These are phyloP conservation scores for Globomyces sp. DNA, from an alignment of 371 early-diverging fungal species.

Conservation along the genomic window DNA sequence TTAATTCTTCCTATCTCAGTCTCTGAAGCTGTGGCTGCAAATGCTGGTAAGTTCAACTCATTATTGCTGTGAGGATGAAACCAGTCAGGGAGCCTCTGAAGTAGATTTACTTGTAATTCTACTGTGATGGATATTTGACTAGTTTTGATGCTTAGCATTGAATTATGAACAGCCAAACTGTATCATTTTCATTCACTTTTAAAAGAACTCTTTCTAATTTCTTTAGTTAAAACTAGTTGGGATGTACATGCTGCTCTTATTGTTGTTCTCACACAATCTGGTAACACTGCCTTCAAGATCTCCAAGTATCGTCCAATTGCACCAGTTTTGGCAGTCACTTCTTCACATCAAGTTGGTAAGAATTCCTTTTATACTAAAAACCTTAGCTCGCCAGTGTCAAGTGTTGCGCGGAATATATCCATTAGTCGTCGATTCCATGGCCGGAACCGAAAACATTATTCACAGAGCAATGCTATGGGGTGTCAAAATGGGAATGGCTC, in stretches of 20 bases:
- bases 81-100: constrained; percentile 23
- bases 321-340: constrained; percentile 50
- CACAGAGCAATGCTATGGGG: constrained; percentile 51
- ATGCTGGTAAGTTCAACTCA: constrained; percentile 33
- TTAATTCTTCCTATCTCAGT: constrained; percentile 39
- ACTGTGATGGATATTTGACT: constrained; percentile 6
- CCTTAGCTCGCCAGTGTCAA: constrained; percentile 45
- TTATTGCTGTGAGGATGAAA: constrained; percentile 12
- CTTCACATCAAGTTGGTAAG: constrained; percentile 38
- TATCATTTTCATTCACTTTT: not conserved
- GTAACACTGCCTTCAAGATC: constrained; percentile 45
- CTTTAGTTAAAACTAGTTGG: constrained; percentile 45
- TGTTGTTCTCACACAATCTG: constrained; percentile 48
- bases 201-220: not conserved
- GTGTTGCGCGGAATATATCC: constrained; percentile 52
- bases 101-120: constrained; percentile 14
- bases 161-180: constrained; percentile 1
- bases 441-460: constrained; percentile 48
- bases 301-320: constrained; percentile 53
- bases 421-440: constrained; percentile 43
- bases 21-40: constrained; percentile 43
- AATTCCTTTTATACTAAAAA: not conserved
- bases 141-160: constrained; percentile 5
- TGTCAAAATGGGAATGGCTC: constrained; percentile 51
- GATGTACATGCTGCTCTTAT: constrained; percentile 51